Conservation (phyloP, 2,329 filamentous ascomycete genomes). For the Paraphaeosphaeria sporulosa region DNA sequence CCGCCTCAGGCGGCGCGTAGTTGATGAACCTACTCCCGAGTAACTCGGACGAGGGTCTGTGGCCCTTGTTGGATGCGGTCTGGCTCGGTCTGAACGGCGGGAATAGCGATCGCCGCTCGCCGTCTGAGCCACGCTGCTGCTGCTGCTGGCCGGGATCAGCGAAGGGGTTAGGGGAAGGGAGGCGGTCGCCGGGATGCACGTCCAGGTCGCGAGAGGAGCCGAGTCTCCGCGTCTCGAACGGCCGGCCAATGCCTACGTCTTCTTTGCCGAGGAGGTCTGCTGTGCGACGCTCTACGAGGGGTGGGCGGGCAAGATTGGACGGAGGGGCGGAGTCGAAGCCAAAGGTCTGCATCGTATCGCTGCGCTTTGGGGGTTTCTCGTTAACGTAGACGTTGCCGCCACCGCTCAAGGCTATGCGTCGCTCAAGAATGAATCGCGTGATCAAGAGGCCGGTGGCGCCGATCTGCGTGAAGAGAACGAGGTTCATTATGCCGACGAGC, state of each 20-base stretch:
- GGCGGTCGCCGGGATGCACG: background rate
- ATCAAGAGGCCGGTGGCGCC: constrained; percentile 29
- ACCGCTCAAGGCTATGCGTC: constrained; percentile 29
- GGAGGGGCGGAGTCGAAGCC: constrained; percentile 24
- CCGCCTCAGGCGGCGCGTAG: background rate
- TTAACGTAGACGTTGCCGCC: constrained; percentile 1
- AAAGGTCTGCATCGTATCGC: constrained; percentile 29
- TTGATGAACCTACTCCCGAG: constrained; percentile 5
- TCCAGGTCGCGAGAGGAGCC: constrained; percentile 19
- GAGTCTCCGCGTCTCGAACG: constrained; percentile 31
- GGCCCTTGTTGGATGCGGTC: background rate
- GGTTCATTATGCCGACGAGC: constrained; percentile 23
- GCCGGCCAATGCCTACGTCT: constrained; percentile 31
- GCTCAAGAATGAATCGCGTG: constrained; percentile 35
- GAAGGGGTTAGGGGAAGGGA: constrained; percentile 13
- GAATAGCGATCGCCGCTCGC: constrained; percentile 1
- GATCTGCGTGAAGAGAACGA: constrained; percentile 33
- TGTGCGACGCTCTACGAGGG: constrained; percentile 20
- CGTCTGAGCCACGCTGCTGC: constrained; percentile 14
- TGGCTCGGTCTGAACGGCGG: background rate
- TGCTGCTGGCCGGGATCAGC: constrained; percentile 13
- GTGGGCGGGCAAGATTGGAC: constrained; percentile 5
- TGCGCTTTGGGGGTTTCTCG: constrained; percentile 10
- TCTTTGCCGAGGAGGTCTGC: constrained; percentile 28
- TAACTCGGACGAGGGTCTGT: constrained; percentile 8